These are phyloP conservation scores for Neurospora pannonica DNA, from an alignment of 495 filamentous ascomycete species.

Conservation along the genomic window DNA sequence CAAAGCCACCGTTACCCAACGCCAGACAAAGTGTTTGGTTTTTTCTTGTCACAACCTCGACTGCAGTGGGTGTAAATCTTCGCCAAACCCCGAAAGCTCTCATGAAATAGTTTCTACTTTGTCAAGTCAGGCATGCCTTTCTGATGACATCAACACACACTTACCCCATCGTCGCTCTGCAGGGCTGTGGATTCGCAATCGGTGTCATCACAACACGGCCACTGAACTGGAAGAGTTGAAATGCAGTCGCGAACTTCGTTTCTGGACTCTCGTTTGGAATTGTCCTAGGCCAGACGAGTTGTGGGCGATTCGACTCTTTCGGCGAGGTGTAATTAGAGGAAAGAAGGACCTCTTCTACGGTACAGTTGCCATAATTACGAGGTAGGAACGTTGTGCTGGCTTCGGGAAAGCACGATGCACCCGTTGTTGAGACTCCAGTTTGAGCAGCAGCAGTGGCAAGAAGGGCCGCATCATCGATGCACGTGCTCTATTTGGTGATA, in stretches of 20 bases:
- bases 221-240: neutral
- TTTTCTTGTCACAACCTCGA: too few relatives aligned
- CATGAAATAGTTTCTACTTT: too few relatives aligned
- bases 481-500: too few relatives aligned
- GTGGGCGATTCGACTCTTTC: neutral
- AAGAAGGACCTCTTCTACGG: neutral
- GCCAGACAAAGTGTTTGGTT: too few relatives aligned
- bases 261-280: neutral
- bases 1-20: too few relatives aligned
- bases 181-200: neutral
- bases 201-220: neutral
- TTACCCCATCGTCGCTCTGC: neutral
- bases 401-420: neutral
- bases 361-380: neutral
- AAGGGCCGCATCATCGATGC: neutral
- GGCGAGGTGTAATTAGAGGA: neutral
- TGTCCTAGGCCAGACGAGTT: neutral
- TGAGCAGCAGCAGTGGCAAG: neutral
- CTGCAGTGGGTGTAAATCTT: too few relatives aligned
- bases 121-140: too few relatives aligned
- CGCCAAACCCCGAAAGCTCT: too few relatives aligned
- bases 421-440: neutral
- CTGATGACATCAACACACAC: too few relatives aligned
- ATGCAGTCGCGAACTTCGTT: neutral
- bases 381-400: neutral